Percentiles rank a stretch among this genome's conserved stretches.
Conservation (phyloP, 352 stramenopile genomes). For the Thraustochytrium striatum region DNA sequence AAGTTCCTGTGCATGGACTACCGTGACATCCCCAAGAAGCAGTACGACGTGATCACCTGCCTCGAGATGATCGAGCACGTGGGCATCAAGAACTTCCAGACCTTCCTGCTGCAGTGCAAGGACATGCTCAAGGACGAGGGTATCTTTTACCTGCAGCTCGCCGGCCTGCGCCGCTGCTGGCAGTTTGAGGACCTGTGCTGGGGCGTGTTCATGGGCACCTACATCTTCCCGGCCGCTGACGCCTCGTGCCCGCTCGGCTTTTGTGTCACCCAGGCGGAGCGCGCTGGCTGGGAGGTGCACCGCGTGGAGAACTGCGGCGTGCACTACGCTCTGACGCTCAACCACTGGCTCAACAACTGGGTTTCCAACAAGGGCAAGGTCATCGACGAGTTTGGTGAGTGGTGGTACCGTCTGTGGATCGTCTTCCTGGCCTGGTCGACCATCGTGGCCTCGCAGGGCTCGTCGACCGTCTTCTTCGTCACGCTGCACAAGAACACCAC, state of each 20-base stretch:
- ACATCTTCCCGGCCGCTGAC: slow-evolving; percentile 58
- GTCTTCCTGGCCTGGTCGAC: slow-evolving; percentile 51
- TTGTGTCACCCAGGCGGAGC: slow-evolving; percentile 53
- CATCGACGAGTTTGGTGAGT: slow-evolving; percentile 46
- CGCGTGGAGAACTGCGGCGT: slow-evolving; percentile 54
- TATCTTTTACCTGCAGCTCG: slow-evolving; percentile 57
- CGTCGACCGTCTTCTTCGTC: slow-evolving; percentile 48
- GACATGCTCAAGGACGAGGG: slow-evolving; percentile 55
- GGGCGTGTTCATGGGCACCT: slow-evolving; percentile 57
- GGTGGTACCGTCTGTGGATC: slow-evolving; percentile 50
- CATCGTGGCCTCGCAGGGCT: slow-evolving; percentile 49
- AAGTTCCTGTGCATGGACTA: slow-evolving; percentile 56
- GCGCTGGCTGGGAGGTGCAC: slow-evolving; percentile 57
- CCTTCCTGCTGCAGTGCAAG: slow-evolving; percentile 51
- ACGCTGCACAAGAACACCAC: slow-evolving; percentile 50
- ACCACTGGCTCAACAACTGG: slow-evolving; percentile 58
- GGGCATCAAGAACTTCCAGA: slow-evolving; percentile 56
- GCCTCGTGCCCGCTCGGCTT: slow-evolving; percentile 52
- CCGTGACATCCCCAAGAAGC: slow-evolving; percentile 53
- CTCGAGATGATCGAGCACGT: slow-evolving; percentile 59
- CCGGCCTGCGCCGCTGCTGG: slow-evolving; percentile 53
- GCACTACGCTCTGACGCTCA: slow-evolving; percentile 55
- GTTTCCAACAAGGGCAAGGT: slow-evolving; percentile 53
- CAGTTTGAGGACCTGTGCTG: slow-evolving; percentile 56
- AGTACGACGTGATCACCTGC: slow-evolving; percentile 55